Conservation (phyloP, 768 basidiomycete species). For the Tylopilus subfusipes region DNA sequence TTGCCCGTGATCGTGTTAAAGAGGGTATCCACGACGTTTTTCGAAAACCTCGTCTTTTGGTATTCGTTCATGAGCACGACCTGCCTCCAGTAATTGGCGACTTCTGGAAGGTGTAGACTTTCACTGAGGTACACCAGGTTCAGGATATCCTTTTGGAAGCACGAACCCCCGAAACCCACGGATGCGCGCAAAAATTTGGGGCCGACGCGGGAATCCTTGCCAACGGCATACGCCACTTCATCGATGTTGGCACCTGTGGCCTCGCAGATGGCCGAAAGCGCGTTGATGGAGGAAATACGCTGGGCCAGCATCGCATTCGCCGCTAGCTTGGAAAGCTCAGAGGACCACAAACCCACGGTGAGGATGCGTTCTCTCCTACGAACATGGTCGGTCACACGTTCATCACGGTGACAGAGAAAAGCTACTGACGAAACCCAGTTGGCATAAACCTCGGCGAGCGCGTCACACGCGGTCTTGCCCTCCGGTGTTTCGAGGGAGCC, state of each 20-base stretch:
- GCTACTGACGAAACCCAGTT: conserved; percentile 91
- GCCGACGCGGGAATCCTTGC: conserved; percentile 89
- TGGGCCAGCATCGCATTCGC: conserved; percentile 99
- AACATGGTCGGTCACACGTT: neutral
- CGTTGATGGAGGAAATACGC: conserved; percentile 97
- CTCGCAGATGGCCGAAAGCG: conserved; percentile 97
- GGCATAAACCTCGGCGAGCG: conserved; percentile 79
- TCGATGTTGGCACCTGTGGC: conserved; percentile 98
- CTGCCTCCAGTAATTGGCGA: conserved; percentile 96
- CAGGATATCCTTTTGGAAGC: conserved; percentile 99
- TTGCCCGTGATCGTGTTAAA: conserved; percentile 99
- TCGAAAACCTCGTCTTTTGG: conserved; percentile 94
- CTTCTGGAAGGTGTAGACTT: conserved; percentile 91
- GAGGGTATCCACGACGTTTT: conserved; percentile 92
- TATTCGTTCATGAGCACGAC: conserved; percentile 99
- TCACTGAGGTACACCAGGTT: conserved; percentile 98
- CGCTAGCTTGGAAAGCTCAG: conserved; percentile 96
- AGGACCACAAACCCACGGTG: conserved; percentile 97
- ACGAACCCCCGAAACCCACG: conserved; percentile 96
- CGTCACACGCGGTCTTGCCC: conserved; percentile 75
- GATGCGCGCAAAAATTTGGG: conserved; percentile 93
- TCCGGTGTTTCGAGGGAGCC: conserved; percentile 90
- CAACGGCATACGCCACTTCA: conserved; percentile 93
- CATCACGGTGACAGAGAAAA: neutral
- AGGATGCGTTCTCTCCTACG: conserved; percentile 71